phyloP scores from a whole-genome alignment of 2,329 filamentous ascomycete species.

The Sporothrix globosa region DNA sequence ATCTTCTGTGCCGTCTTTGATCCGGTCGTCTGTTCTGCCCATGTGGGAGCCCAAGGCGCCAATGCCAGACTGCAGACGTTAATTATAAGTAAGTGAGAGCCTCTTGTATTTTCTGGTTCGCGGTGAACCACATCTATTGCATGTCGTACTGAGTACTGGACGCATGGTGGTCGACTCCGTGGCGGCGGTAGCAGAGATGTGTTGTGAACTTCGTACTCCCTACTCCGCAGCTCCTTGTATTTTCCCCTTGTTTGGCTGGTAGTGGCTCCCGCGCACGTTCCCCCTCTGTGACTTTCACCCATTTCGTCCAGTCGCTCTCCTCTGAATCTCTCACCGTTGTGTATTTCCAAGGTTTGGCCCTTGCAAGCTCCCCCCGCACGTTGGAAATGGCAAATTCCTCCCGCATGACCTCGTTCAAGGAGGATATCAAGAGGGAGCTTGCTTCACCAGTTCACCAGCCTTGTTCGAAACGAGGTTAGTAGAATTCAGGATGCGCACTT shows the following conservation, averaged over 20 bases:
- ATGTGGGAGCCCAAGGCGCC: slow-evolving; percentile 19
- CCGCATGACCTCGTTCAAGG: neutral
- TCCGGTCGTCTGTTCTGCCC: neutral
- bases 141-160: too few species aligned
- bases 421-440: neutral
- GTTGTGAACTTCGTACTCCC: too few species aligned
- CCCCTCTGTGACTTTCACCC: neutral
- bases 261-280: slow-evolving; percentile 4
- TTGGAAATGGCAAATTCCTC: neutral
- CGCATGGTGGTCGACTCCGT: too few species aligned
- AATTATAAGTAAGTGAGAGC: neutral
- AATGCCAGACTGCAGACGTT: neutral
- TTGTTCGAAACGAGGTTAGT: slow-evolving; percentile 15
- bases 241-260: neutral
- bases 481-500: neutral
- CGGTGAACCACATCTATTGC: neutral
- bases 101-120: neutral
- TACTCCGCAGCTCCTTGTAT: neutral
- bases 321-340: neutral
- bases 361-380: neutral
- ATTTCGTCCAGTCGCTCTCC: neutral
- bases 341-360: neutral
- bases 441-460: neutral
- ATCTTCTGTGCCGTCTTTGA: neutral
- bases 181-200: too few species aligned